These are phyloP conservation scores for Imleria badia DNA, from an alignment of 768 basidiomycete species.

Conservation along the genomic window DNA sequence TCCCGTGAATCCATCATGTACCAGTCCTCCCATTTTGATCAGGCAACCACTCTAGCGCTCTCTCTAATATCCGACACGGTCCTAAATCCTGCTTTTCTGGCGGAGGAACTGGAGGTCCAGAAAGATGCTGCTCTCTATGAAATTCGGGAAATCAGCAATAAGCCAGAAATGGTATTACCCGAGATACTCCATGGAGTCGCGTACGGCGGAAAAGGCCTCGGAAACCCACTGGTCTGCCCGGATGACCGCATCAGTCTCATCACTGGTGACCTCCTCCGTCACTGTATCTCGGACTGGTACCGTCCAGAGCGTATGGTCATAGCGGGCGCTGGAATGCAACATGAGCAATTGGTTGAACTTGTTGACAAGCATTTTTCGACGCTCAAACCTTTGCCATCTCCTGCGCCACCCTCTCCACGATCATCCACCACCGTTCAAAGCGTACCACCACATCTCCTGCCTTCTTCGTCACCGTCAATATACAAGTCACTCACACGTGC, in stretches of 20 bases:
- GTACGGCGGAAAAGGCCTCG: conserved; percentile 72
- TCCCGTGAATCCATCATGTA: conserved; percentile 97
- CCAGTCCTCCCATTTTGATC: conserved; percentile 91
- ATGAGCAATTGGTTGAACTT: conserved; percentile 85
- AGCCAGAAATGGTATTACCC: conserved; percentile 92
- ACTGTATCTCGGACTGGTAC: conserved; percentile 80
- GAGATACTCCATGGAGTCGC: conserved; percentile 89
- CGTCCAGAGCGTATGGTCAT: conserved; percentile 93
- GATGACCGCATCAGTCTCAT: conserved; percentile 76
- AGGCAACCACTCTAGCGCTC: conserved; percentile 76
- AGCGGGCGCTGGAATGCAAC: conserved; percentile 90
- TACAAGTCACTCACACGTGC: conserved; percentile 73
- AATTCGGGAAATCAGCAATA: conserved; percentile 78
- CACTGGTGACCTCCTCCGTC: conserved; percentile 57
- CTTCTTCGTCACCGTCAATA: conserved; percentile 50
- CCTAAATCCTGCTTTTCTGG: conserved; percentile 68
- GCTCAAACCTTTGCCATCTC: conserved; percentile 41
- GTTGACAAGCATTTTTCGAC: conserved; percentile 82
- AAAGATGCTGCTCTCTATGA: conserved; percentile 90
- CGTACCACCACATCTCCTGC: conserved; percentile 58
- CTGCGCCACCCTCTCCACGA: conserved; percentile 24
- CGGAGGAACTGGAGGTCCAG: conserved; percentile 80
- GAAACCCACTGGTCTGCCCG: conserved; percentile 89
- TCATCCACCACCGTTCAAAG: conserved; percentile 33
- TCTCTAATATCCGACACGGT: conserved; percentile 92